phyloP scores from a whole-genome alignment of 495 filamentous ascomycete species.

The Penicillium manginii region DNA sequence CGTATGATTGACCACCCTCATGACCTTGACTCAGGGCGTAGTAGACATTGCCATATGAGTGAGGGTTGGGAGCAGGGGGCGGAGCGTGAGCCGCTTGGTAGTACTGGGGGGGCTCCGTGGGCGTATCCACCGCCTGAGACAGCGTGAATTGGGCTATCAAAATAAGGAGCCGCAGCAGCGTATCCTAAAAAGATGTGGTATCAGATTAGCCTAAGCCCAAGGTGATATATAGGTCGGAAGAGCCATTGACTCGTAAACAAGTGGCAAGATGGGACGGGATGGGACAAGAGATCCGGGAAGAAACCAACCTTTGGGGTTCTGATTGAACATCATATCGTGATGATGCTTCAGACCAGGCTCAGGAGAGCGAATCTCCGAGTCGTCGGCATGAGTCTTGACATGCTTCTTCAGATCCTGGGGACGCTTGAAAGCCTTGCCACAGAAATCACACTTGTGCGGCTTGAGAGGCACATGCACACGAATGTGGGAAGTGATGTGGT shows the following conservation, averaged over 20 bases:
- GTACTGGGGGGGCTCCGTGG: slow-evolving; percentile 54
- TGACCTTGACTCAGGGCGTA: slow-evolving; percentile 64
- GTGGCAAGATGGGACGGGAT: not conserved
- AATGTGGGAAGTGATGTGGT: slow-evolving; percentile 99
- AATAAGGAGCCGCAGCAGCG: slow-evolving; percentile 47
- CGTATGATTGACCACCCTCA: slow-evolving; percentile 55
- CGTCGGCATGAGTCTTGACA: slow-evolving; percentile 99
- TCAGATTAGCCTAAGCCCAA: slow-evolving; percentile 6
- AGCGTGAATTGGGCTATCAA: slow-evolving; percentile 46
- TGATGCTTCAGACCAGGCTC: slow-evolving; percentile 57
- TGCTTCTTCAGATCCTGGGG: slow-evolving; percentile 99
- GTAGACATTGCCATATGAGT: slow-evolving; percentile 72
- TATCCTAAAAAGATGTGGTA: slow-evolving; percentile 31
- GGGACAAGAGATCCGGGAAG: not conserved
- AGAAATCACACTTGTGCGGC: slow-evolving; percentile 98
- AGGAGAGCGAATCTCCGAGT: slow-evolving; percentile 83
- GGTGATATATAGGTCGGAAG: not conserved
- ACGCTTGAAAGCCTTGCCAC: slow-evolving; percentile 98
- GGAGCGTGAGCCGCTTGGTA: slow-evolving; percentile 62
- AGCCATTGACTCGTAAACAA: not conserved
- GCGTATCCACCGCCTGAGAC: slow-evolving; percentile 50
- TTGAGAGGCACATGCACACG: slow-evolving; percentile 97
- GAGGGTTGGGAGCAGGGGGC: slow-evolving; percentile 46
- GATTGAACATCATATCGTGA: slow-evolving; percentile 58
- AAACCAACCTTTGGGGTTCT: slow-evolving; percentile 40